phyloP scores from a whole-genome alignment of 192 early-diverging fungal genomes.

The Coemansia furcata region DNA sequence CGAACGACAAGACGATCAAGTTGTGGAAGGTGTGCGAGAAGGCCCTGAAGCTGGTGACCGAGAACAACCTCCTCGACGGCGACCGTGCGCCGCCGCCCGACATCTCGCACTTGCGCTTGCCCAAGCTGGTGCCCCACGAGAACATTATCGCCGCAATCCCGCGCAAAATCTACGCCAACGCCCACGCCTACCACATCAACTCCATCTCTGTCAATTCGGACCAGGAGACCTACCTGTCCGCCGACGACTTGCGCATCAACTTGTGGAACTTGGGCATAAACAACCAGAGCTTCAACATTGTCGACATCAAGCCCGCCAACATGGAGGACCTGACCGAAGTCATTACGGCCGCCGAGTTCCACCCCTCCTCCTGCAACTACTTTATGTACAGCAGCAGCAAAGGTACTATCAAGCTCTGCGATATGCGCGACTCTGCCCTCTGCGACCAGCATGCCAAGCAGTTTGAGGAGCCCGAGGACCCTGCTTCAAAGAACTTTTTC shows the following conservation, averaged over 20 bases:
- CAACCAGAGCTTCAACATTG: slow-evolving; percentile 99
- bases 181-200: slow-evolving; percentile 99
- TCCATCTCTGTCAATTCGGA: slow-evolving; percentile 99
- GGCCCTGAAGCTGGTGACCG: slow-evolving; percentile 90
- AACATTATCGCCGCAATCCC: slow-evolving; percentile 95
- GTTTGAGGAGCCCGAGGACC: slow-evolving; percentile 95
- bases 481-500: slow-evolving; percentile 95
- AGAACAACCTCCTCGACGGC: slow-evolving; percentile 83
- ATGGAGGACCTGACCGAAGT: slow-evolving; percentile 99
- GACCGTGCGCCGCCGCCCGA: slow-evolving; percentile 50
- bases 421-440: slow-evolving; percentile 93
- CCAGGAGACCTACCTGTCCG: slow-evolving; percentile 95
- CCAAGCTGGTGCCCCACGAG: slow-evolving; percentile 90
- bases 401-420: slow-evolving; percentile 94
- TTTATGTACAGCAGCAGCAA: slow-evolving; percentile 99
- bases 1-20: slow-evolving; percentile 99
- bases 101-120: slow-evolving; percentile 63
- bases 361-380: slow-evolving; percentile 91
- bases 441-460: slow-evolving; percentile 94
- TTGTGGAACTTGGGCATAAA: slow-evolving; percentile 97
- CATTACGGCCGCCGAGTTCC: slow-evolving; percentile 98
- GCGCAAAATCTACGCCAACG: slow-evolving; percentile 94
- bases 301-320: slow-evolving; percentile 99
- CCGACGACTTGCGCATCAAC: slow-evolving; percentile 98
- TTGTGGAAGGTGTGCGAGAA: slow-evolving; percentile 99